Evolutionary conservation across 208 protist species (phyloP).

Genomic region (Acanthamoeba comandoni): DNA sequence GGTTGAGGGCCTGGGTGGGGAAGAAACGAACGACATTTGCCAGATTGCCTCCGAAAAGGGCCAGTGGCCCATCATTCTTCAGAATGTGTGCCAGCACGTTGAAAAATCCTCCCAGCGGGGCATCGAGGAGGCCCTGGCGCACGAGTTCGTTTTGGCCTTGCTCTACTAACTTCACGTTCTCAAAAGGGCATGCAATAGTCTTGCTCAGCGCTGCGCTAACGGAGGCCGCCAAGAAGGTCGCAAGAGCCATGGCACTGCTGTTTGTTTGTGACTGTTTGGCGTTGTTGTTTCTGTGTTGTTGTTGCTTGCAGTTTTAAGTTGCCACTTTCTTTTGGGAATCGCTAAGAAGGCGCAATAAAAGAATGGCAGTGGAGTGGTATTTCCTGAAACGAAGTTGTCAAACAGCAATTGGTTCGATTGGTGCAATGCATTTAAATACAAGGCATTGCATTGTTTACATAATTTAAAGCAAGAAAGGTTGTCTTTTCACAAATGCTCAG

Average conservation of each 20-base stretch:
- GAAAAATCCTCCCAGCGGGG: conserved; percentile 93
- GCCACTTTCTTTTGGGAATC: too few relatives aligned
- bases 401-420: too few relatives aligned
- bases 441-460: too few relatives aligned
- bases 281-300: too few relatives aligned
- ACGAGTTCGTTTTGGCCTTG: conserved; percentile 89
- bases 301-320: too few relatives aligned
- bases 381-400: too few relatives aligned
- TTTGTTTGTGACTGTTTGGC: too few relatives aligned
- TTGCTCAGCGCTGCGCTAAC: conserved; percentile 86
- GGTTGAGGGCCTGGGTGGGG: conserved; percentile 98
- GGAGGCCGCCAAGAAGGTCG: neutral
- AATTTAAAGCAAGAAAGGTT: too few relatives aligned
- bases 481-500: too few relatives aligned
- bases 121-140: conserved; percentile 23
- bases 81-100: conserved; percentile 94
- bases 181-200: conserved; percentile 93
- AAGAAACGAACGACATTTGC: conserved; percentile 97
- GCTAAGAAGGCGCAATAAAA: too few relatives aligned
- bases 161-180: conserved; percentile 95
- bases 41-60: conserved; percentile 95
- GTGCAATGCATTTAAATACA: too few relatives aligned
- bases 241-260: neutral
- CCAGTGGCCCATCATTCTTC: conserved; percentile 92
- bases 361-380: too few relatives aligned